Conservation (phyloP, 2,329 filamentous ascomycete genomes). For the Cercospora citrullina region DNA sequence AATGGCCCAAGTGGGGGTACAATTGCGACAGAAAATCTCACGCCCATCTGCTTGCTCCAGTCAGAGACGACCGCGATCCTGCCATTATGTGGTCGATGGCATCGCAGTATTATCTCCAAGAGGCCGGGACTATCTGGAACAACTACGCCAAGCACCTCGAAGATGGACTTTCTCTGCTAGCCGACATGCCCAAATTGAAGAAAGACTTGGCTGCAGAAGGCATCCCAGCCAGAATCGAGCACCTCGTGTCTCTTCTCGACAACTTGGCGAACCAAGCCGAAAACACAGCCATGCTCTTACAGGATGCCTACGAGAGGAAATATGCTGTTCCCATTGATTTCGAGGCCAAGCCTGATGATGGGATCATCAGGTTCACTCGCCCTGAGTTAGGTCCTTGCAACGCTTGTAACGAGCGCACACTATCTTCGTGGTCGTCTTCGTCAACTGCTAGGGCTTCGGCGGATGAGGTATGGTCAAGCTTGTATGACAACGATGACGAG, state of each 20-base stretch:
- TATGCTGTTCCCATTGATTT: neutral
- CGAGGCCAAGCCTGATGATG: neutral
- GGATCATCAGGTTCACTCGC: neutral
- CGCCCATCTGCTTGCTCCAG: neutral
- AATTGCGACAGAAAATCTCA: constrained; percentile 1
- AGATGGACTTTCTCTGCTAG: neutral
- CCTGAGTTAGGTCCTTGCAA: neutral
- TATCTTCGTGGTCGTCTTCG: constrained; percentile 1
- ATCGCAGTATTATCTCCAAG: constrained; percentile 5
- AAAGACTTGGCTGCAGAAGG: constrained; percentile 2
- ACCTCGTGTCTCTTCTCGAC: constrained; percentile 1
- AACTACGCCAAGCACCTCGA: constrained; percentile 9
- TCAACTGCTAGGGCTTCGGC: neutral
- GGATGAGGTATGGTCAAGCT: neutral
- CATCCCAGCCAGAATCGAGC: constrained; percentile 6
- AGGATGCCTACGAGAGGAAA: constrained; percentile 9
- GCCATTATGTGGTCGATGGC: neutral
- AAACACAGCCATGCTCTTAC: neutral
- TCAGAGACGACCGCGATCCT: neutral
- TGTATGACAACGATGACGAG: neutral
- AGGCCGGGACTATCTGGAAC: neutral
- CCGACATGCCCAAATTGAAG: neutral
- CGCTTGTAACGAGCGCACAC: neutral
- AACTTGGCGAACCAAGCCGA: neutral
- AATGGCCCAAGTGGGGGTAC: neutral